Evolutionary conservation across 257 asterid species (phyloP), one percentile per base, ranked within the genome.

Genomic region (Verbascum thapsus): DNA sequence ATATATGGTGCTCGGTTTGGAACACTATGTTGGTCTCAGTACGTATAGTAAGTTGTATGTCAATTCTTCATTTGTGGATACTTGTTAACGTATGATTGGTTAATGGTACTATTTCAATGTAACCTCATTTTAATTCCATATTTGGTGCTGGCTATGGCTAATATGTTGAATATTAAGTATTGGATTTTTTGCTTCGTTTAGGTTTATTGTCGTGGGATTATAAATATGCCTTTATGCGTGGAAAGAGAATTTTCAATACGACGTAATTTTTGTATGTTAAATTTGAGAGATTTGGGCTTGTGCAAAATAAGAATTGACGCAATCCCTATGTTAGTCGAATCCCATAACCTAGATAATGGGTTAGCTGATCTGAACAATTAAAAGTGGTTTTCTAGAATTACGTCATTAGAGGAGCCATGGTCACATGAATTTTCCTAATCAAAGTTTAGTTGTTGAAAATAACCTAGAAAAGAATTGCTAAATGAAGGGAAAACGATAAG

Each of bases 1-100:
- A 53, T 66, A 26, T 44, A 20, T 39, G 58, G 51, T 68, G 66
- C 50, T 63, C 48, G 47, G 40, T 69, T 58, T 44, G 30, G 9
- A 63, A 22, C 45, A 32, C 13, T 23, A 13, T 43, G 7, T 2
- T 8, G 13, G 10, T 44, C 47, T 44, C 11, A 35, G 20, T 53
- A 35, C 0, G 0, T 41, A 8, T 18, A 18, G 10, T 42, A 19
- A n/a, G 17, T 30, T 47, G n/a, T n/a, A n/a, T n/a, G n/a, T 44
- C 51, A 50, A 50, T 50, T 19, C 0, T 22, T 50, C 35, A 26
- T 59, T n/a, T n/a, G n/a, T n/a, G 16, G 19, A 19, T 51, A 37
- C 43, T 43, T 64, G 10, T 5, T 47, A 10, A 4, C 34, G 1
- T 18, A 0, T 26, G 32, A 43, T 18, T 19, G 5, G 38, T 18